A percentile compares a stretch with the other conserved stretches of the same genome.
Evolutionary conservation across 129 eudicot genomes (phyloP).

Genomic region (Flaveria brownii): DNA sequence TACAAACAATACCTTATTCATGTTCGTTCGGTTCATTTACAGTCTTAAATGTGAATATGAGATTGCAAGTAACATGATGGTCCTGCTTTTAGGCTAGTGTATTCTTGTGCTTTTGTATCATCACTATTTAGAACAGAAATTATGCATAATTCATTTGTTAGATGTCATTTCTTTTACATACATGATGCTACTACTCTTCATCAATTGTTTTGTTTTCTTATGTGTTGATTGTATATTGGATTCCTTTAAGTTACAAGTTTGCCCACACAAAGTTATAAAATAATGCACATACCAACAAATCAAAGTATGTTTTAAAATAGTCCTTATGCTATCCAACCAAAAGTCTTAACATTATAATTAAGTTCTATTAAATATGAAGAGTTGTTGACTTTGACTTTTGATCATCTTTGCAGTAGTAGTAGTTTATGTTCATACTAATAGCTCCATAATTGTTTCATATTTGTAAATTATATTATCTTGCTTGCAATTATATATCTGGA

Average conservation of each 20-base stretch:
- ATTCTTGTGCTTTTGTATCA: slow-evolving; percentile 32
- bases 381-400: slow-evolving; percentile 39
- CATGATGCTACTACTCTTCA: slow-evolving; percentile 35
- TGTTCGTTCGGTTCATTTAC: too few species aligned
- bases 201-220: slow-evolving; percentile 34
- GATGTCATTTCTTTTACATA: slow-evolving; percentile 26
- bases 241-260: slow-evolving; percentile 38
- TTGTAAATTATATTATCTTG: slow-evolving; percentile 22
- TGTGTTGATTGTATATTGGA: slow-evolving; percentile 36
- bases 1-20: too few species aligned
- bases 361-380: slow-evolving; percentile 5
- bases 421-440: slow-evolving; percentile 28
- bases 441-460: slow-evolving; percentile 20
- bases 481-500: slow-evolving; percentile 1
- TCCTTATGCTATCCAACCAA: slow-evolving; percentile 21
- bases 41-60: too few species aligned
- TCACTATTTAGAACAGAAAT: slow-evolving; percentile 36
- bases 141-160: slow-evolving; percentile 30
- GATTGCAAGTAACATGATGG: neutral
- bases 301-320: slow-evolving; percentile 10
- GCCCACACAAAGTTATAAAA: slow-evolving; percentile 33
- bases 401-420: neutral
- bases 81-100: neutral
- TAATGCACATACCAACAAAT: slow-evolving; percentile 28
- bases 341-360: slow-evolving; percentile 26